Evolutionary conservation across 2,329 filamentous ascomycete species (phyloP), one percentile per base, ranked within the genome.

Genomic region (Xylariaceae sp.): DNA sequence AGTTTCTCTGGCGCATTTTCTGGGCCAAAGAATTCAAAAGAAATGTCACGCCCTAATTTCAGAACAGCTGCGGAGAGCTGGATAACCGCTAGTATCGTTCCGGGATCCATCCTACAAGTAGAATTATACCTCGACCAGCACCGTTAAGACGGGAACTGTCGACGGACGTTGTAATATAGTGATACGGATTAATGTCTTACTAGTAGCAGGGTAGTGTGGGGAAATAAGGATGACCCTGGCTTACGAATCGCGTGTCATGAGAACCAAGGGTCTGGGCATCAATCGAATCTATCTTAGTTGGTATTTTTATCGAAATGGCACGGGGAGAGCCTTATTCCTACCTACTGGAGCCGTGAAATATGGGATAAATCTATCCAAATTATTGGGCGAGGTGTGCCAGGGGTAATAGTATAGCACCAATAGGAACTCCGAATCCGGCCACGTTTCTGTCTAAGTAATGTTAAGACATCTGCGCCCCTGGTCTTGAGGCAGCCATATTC

Each of bases 61-160:
- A 64, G n/a, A 50, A 60, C 57, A 21, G 61, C 59, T 21, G 48
- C 42, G 29, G 61, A 61, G 21, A 66, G 52, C 50, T 64, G 54
- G 18, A 66, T 39, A 26, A 64, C 53, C 24, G 56, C 44, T 52
- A 66, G 16, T 53, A 59, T 55, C 11, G 57, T 59, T 39, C 61
- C 59, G 11, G 57, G 45, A 13, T 64, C 62, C 63, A 64, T 65
- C 36, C 40, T 63, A 49, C 52, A 54, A n/a, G n/a, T n/a, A n/a
- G n/a, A 57, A 43, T 18, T 16, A 35, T 26, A 23, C 41, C 36
- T 49, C 33, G 36, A 46, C 42, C 54, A 18, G 53, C 43, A 40
- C 35, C 52, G 47, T n/a, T n/a, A n/a, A n/a, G n/a, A n/a, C 21
- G 16, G n/a, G 21, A 57, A 42, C 49, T 29, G 39, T 47, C 29